These are phyloP conservation scores for Wickerhamiella alocasiicola DNA, from an alignment of 805 yeast genomes.

Conservation along the genomic window DNA sequence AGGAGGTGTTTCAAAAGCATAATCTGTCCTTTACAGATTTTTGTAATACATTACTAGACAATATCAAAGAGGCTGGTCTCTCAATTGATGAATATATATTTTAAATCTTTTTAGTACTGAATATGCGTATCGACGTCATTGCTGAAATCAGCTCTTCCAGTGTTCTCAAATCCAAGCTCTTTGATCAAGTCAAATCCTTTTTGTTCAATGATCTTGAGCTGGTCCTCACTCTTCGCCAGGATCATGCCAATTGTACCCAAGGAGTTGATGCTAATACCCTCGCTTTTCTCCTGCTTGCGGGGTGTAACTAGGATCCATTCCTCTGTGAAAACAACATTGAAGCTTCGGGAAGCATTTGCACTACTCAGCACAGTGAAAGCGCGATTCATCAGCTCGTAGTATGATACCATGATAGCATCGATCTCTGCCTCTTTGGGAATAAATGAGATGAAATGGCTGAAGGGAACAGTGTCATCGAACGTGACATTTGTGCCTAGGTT, in stretches of 20 bases:
- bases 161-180: conserved; percentile 20
- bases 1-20: background rate
- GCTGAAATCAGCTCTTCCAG: conserved; percentile 15
- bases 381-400: conserved; percentile 60
- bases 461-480: conserved; percentile 48
- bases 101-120: conserved; percentile 9
- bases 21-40: background rate
- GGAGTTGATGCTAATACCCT: conserved; percentile 55
- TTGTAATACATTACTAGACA: conserved; percentile 8
- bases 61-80: background rate
- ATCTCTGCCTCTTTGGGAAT: conserved; percentile 33
- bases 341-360: conserved; percentile 33
- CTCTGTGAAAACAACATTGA: conserved; percentile 70
- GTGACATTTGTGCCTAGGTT: conserved; percentile 22
- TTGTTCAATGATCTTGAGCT: conserved; percentile 16
- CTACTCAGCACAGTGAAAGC: conserved; percentile 37
- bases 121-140: background rate
- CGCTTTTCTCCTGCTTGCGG: conserved; percentile 42
- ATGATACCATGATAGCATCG: conserved; percentile 42
- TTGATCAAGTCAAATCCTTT: conserved; percentile 14
- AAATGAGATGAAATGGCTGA: conserved; percentile 73
- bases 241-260: conserved; percentile 71
- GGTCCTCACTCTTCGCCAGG: conserved; percentile 55
- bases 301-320: conserved; percentile 85
- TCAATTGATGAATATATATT: conserved; percentile 7